These are phyloP conservation scores for Candida morakotiae DNA, from an alignment of 805 yeast genomes.

Conservation along the genomic window DNA sequence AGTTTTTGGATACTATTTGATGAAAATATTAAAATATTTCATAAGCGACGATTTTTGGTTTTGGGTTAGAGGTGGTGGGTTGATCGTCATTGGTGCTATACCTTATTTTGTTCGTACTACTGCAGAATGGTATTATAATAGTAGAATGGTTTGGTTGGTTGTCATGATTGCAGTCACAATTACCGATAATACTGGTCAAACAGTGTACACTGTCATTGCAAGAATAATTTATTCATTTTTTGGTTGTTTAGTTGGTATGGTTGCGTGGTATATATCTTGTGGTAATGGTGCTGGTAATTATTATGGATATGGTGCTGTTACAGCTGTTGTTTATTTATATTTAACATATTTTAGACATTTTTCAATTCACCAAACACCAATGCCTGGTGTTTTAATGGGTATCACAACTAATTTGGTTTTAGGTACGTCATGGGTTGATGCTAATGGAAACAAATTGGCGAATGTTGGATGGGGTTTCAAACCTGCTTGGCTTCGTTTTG, in stretches of 20 bases:
- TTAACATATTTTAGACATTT: constrained; percentile 26
- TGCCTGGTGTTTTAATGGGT: constrained; percentile 24
- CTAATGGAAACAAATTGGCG: constrained; percentile 10
- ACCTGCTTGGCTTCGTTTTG: constrained; percentile 24
- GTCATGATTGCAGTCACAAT: constrained; percentile 28
- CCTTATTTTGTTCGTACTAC: constrained; percentile 25
- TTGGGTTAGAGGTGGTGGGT: constrained; percentile 23
- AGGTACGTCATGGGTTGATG: constrained; percentile 32
- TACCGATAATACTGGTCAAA: constrained; percentile 26
- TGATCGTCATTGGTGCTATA: constrained; percentile 18
- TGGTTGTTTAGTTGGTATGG: constrained; percentile 27
- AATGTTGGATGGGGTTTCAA: constrained; percentile 25
- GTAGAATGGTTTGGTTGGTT: constrained; percentile 27
- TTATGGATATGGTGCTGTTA: constrained; percentile 28
- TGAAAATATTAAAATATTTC: constrained; percentile 14
- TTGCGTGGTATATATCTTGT: constrained; percentile 31
- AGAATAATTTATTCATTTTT: constrained; percentile 23
- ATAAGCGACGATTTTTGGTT: constrained; percentile 23
- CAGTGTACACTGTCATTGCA: constrained; percentile 20
- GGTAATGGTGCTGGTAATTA: constrained; percentile 29
- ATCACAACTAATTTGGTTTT: constrained; percentile 26
- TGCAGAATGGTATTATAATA: constrained; percentile 23
- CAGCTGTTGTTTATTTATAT: constrained; percentile 20
- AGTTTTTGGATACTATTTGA: constrained; percentile 14
- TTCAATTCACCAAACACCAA: constrained; percentile 20